phyloP scores from a whole-genome alignment of 306 rosid species.

The Begonia loranthoides region DNA sequence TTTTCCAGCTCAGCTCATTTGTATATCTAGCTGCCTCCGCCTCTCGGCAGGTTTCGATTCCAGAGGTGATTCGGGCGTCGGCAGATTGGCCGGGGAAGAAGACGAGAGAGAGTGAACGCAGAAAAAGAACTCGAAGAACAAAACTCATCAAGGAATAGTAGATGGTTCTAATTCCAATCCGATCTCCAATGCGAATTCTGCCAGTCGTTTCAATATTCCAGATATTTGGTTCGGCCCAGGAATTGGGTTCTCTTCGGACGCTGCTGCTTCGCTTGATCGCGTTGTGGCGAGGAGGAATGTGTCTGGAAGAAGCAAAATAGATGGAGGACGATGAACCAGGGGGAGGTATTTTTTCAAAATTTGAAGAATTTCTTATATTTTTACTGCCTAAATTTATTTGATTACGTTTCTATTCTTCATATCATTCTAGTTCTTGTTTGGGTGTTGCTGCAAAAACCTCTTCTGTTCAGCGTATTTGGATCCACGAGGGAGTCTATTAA shows the following conservation, averaged over 20 bases:
- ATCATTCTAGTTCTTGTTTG: no score
- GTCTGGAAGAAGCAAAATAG: constrained; percentile 62
- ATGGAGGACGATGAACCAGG: constrained; percentile 41
- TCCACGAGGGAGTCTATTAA: no score
- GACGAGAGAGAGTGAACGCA: constrained; percentile 35
- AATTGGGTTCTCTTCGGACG: constrained; percentile 61
- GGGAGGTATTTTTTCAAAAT: constrained; percentile 54
- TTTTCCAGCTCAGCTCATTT: no score
- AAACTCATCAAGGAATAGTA: constrained; percentile 22
- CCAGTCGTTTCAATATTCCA: constrained; percentile 45
- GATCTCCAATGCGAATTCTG: no score
- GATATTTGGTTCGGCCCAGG: constrained; percentile 99
- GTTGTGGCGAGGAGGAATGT: constrained; percentile 59
- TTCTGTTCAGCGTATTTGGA: no score
- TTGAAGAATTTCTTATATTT: no score
- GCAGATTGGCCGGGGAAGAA: constrained; percentile 71
- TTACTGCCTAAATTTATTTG: no score
- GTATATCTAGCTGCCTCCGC: constrained; percentile 56
- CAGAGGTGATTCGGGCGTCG: constrained; percentile 59
- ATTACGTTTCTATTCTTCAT: no score
- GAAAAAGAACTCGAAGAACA: constrained; percentile 20
- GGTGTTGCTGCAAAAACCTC: no score
- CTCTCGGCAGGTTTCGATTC: constrained; percentile 77
- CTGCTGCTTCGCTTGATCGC: constrained; percentile 63
- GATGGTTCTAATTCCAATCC: constrained; percentile 23